phyloP scores from a whole-genome alignment of 176 grass and related monocot species.

The Eragrostis curvula region DNA sequence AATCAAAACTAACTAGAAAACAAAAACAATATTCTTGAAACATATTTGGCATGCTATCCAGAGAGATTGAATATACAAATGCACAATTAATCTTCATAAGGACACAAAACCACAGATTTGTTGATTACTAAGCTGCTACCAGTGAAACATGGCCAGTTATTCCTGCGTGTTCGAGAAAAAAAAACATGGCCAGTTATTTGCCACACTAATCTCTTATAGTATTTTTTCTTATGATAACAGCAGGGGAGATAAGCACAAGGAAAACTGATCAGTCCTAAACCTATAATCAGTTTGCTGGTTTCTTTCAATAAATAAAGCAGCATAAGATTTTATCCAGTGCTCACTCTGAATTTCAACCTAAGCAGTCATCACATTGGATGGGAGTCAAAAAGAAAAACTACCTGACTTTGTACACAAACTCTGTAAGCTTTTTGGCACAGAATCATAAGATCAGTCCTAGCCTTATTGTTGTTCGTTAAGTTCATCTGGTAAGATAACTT shows the following conservation, averaged over 20 bases:
- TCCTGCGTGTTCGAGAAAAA: too few relatives aligned
- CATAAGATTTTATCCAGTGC: background rate
- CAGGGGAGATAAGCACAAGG: background rate
- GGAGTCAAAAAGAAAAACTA: background rate
- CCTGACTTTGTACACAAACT: conserved; percentile 2
- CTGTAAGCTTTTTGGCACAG: conserved; percentile 49
- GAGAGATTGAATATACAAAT: too few relatives aligned
- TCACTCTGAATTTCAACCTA: background rate
- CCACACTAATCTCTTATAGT: background rate
- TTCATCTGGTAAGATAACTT: background rate
- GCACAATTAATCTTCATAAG: too few relatives aligned
- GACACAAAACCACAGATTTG: background rate
- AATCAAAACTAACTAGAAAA: too few relatives aligned
- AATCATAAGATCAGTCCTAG: conserved; percentile 39
- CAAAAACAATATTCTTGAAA: too few relatives aligned
- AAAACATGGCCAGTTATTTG: background rate
- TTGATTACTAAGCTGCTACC: too few relatives aligned
- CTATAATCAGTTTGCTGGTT: background rate
- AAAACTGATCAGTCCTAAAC: background rate
- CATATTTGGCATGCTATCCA: too few relatives aligned
- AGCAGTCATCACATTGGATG: background rate
- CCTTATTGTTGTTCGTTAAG: conserved; percentile 1
- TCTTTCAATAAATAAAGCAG: background rate
- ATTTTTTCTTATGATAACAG: background rate
- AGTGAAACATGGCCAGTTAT: too few relatives aligned